These are phyloP conservation scores for Cryptococcus floricola DNA, from an alignment of 1,284 basidiomycete species.

Conservation along the genomic window DNA sequence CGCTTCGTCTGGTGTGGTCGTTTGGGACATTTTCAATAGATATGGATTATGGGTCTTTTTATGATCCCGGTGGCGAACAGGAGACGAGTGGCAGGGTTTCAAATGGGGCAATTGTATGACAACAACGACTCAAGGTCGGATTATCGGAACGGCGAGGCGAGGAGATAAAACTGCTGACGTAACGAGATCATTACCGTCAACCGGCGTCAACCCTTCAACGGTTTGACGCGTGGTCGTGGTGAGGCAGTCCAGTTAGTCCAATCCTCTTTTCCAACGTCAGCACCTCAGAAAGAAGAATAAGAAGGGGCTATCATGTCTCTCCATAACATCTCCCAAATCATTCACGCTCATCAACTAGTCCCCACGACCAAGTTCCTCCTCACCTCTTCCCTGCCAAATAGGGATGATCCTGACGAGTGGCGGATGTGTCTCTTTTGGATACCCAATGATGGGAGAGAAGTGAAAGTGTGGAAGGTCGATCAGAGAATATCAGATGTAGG, in stretches of 20 bases:
- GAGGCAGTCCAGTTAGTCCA: too few species aligned
- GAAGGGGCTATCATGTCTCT: too few species aligned
- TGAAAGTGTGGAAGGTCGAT: background rate
- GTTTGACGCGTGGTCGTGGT: too few species aligned
- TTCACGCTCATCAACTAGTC: slow-evolving; percentile 10
- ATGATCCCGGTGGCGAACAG: background rate
- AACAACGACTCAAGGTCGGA: too few species aligned
- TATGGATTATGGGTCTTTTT: too few species aligned
- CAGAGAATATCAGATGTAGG: background rate
- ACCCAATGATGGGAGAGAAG: background rate
- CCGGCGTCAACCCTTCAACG: too few species aligned
- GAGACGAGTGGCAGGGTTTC: too few species aligned
- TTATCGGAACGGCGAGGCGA: background rate
- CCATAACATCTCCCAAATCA: background rate
- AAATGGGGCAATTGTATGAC: too few species aligned
- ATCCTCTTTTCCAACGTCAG: too few species aligned
- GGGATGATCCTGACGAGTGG: background rate
- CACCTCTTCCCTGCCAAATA: background rate
- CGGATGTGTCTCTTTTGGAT: background rate
- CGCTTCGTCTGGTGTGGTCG: slow-evolving; percentile 20
- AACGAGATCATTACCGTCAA: too few species aligned
- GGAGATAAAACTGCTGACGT: background rate
- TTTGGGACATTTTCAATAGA: background rate
- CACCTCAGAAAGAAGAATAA: too few species aligned
- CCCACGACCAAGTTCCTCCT: slow-evolving; percentile 11